Percentiles rank a stretch among this genome's conserved stretches.
phyloP scores from a whole-genome alignment of 73 alveolate genomes.

The Tetrahymena borealis region DNA sequence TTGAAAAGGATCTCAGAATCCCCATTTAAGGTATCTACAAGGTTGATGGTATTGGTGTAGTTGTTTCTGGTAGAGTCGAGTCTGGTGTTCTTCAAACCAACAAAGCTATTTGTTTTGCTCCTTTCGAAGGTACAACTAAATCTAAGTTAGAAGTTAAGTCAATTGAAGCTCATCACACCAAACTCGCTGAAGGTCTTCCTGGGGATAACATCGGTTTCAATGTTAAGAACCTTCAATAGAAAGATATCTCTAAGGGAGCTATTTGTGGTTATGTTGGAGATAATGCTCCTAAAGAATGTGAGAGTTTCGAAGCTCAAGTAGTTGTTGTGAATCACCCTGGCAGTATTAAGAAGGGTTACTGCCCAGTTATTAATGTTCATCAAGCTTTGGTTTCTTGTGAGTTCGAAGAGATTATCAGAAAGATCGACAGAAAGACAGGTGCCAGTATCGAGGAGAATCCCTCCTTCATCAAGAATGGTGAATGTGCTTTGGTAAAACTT shows the following conservation, averaged over 20 bases:
- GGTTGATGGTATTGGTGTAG: slow-evolving; percentile 78
- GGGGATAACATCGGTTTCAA: slow-evolving; percentile 78
- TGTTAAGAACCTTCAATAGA: slow-evolving; percentile 50
- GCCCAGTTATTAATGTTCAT: slow-evolving; percentile 47
- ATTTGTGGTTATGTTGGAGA: slow-evolving; percentile 55
- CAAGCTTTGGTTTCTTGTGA: slow-evolving; percentile 46
- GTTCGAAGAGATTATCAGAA: slow-evolving; percentile 40
- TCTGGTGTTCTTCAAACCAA: slow-evolving; percentile 67
- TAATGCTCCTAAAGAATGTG: slow-evolving; percentile 68
- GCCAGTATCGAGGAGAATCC: slow-evolving; percentile 17
- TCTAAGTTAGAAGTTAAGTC: slow-evolving; percentile 56
- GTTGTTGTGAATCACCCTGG: slow-evolving; percentile 54
- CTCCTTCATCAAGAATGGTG: slow-evolving; percentile 59
- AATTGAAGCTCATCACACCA: slow-evolving; percentile 62
- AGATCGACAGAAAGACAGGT: slow-evolving; percentile 13
- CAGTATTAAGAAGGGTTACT: slow-evolving; percentile 47
- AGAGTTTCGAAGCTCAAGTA: slow-evolving; percentile 55
- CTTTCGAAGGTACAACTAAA: slow-evolving; percentile 24
- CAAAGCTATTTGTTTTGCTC: slow-evolving; percentile 60
- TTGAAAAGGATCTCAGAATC: slow-evolving; percentile 64
- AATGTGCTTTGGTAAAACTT: slow-evolving; percentile 51
- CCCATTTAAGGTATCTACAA: slow-evolving; percentile 76
- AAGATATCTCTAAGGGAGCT: slow-evolving; percentile 66
- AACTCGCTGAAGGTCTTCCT: slow-evolving; percentile 64
- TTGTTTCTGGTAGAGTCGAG: slow-evolving; percentile 76